phyloP scores from a whole-genome alignment of 2,329 filamentous ascomycete genomes.

The Sporothrix brunneoviolacea region DNA sequence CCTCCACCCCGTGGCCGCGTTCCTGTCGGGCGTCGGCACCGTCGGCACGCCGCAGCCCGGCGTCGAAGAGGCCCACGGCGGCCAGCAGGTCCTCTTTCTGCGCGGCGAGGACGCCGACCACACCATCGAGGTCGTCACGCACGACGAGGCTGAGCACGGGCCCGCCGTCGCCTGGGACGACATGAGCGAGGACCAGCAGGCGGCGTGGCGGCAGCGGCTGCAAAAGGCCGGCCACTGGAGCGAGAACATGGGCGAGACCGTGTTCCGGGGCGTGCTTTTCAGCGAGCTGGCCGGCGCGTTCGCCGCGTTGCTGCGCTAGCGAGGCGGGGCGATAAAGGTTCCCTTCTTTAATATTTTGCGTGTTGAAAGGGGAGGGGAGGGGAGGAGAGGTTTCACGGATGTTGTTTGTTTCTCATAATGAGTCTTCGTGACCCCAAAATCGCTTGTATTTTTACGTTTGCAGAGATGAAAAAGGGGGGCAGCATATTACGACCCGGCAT shows the following conservation, averaged over 20 bases:
- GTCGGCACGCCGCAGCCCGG: background rate
- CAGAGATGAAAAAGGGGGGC: too few species aligned
- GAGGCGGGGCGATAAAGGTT: background rate
- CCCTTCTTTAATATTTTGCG: background rate
- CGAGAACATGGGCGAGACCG: conserved; percentile 67
- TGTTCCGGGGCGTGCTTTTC: conserved; percentile 74
- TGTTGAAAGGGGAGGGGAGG: too few species aligned
- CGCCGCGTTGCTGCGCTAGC: conserved; percentile 37
- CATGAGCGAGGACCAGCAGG: conserved; percentile 54
- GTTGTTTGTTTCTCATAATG: background rate
- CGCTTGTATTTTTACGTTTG: background rate
- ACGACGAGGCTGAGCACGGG: conserved; percentile 41
- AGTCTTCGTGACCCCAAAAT: too few species aligned
- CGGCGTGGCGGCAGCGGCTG: conserved; percentile 63
- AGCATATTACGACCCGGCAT: too few species aligned
- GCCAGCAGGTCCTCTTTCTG: conserved; percentile 13
- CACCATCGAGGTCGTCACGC: conserved; percentile 34
- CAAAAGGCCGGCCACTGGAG: conserved; percentile 69
- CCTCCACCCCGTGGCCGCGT: conserved; percentile 17
- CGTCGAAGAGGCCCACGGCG: background rate
- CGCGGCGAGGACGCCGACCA: conserved; percentile 19
- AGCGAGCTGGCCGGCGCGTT: conserved; percentile 61
- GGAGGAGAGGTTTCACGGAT: background rate
- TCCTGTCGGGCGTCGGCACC: conserved; percentile 1
- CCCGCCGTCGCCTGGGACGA: conserved; percentile 61